Conservation (phyloP, 1,139 yeast genomes). For the Yamadazyma aaseri region DNA sequence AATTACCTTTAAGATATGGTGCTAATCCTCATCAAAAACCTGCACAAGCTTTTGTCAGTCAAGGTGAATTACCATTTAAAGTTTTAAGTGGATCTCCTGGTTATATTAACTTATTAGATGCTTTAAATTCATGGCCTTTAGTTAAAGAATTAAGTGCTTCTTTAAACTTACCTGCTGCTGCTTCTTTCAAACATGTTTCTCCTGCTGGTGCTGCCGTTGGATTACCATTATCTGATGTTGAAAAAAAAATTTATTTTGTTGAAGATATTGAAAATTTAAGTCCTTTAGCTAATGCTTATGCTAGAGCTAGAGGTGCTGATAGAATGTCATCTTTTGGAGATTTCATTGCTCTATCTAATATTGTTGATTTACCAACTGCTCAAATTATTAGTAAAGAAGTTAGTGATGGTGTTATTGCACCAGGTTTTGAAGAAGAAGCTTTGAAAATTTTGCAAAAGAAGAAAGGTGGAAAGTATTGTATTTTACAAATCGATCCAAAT, state of each 20-base stretch:
- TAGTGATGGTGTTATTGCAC: slow-evolving; percentile 97
- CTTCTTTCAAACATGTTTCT: slow-evolving; percentile 96
- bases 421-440: slow-evolving; percentile 93
- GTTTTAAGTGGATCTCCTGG: slow-evolving; percentile 96
- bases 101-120: slow-evolving; percentile 92
- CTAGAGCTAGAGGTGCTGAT: slow-evolving; percentile 99
- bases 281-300: slow-evolving; percentile 96
- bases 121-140: slow-evolving; percentile 97
- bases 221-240: slow-evolving; percentile 82
- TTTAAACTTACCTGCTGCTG: slow-evolving; percentile 95
- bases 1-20: slow-evolving; percentile 94
- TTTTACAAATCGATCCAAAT: slow-evolving; percentile 93
- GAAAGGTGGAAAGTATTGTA: slow-evolving; percentile 97
- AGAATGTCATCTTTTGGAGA: slow-evolving; percentile 99
- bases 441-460: slow-evolving; percentile 83
- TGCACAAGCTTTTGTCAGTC: slow-evolving; percentile 89
- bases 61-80: slow-evolving; percentile 89
- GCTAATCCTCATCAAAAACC: slow-evolving; percentile 99
- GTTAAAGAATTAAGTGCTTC: slow-evolving; percentile 96
- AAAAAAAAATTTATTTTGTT: slow-evolving; percentile 93
- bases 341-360: slow-evolving; percentile 94
- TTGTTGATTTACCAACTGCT: slow-evolving; percentile 95
- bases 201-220: slow-evolving; percentile 99
- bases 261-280: slow-evolving; percentile 92
- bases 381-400: slow-evolving; percentile 96